Percentiles rank a stretch among this genome's conserved stretches.
phyloP scores from a whole-genome alignment of 2,329 filamentous ascomycete species.

The Fusarium praegraminearum region DNA sequence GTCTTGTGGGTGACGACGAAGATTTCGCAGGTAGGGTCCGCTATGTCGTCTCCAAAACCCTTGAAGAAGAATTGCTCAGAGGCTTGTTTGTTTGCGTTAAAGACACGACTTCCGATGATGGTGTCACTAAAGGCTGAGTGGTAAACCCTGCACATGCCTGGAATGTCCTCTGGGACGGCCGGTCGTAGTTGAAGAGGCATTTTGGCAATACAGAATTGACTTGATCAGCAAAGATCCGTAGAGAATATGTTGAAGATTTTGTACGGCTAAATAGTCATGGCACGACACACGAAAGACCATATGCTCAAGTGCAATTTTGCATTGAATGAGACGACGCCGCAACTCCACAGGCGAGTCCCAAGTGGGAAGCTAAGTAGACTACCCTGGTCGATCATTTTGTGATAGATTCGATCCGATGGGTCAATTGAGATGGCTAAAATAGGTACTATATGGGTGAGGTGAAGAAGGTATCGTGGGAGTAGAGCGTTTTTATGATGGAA shows the following conservation, averaged over 20 bases:
- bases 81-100: conserved; percentile 47
- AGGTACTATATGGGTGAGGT: neutral
- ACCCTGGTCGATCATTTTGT: conserved; percentile 20
- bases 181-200: conserved; percentile 53
- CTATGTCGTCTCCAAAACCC: conserved; percentile 54
- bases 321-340: neutral
- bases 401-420: neutral
- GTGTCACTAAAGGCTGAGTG: conserved; percentile 59
- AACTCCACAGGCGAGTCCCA: conserved; percentile 28
- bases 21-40: conserved; percentile 54
- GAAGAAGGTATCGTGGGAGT: neutral
- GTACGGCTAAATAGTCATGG: neutral
- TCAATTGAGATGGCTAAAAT: neutral
- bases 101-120: conserved; percentile 54
- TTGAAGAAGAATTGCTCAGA: conserved; percentile 53
- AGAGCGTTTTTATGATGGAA: neutral
- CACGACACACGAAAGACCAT: neutral
- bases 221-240: neutral
- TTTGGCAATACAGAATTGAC: neutral
- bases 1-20: conserved; percentile 55
- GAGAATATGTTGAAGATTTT: neutral
- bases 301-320: conserved; percentile 4
- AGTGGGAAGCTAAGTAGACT: conserved; percentile 1
- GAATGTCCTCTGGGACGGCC: conserved; percentile 56
- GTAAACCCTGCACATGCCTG: conserved; percentile 58